Evolutionary conservation across 1,284 basidiomycete genomes (phyloP), one percentile per base, ranked within the genome.

Genomic region (Rhodotorula sp.): DNA sequence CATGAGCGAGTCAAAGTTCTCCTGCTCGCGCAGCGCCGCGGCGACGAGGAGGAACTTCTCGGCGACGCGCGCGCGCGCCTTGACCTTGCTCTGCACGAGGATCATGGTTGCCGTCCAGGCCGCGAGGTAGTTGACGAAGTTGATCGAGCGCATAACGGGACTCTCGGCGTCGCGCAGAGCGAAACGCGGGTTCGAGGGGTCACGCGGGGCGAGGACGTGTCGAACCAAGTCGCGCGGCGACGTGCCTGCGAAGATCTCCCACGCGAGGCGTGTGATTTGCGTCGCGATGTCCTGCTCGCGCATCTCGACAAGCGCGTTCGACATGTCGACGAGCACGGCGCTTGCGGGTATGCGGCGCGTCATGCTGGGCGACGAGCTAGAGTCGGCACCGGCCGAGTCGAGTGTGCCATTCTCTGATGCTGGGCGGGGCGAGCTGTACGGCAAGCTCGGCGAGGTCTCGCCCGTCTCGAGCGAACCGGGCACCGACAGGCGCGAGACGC

Each of bases 1-100:
- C 77, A 79, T 77, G 21, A 81, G 67, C 23, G 79, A 75, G 71
- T 81, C 78, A 41, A 77, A 80, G 72, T 81, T 80, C 57, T 81
- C 79, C 34, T 77, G 74, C 53, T 73, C 65, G 9, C 80, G 73
- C 27, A 81, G 72, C 16, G 72, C 64, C 48, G 64, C 67, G 13
- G 79, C 79, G 23, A 81, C 69, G 23, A 69, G 60, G 59, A 81
- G 77, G 27, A 81, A 62, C 66, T 80, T 78, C 48, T 79, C 78
- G 60, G 78, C 62, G 21, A 80, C 67, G 7, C 75, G 65, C 1
- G 72, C 73, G 19, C 80, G 73, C 27, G 48, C 45, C 59, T 78
- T 79, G 45, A 66, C 56, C 60, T 78, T 78, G 54, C 71, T 61
- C 44, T 80, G 80, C 19, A 80, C 72, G 19, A 81, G 71, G 44